phyloP scores from a whole-genome alignment of 768 basidiomycete genomes.

The Agaricus sinodeliciosus region DNA sequence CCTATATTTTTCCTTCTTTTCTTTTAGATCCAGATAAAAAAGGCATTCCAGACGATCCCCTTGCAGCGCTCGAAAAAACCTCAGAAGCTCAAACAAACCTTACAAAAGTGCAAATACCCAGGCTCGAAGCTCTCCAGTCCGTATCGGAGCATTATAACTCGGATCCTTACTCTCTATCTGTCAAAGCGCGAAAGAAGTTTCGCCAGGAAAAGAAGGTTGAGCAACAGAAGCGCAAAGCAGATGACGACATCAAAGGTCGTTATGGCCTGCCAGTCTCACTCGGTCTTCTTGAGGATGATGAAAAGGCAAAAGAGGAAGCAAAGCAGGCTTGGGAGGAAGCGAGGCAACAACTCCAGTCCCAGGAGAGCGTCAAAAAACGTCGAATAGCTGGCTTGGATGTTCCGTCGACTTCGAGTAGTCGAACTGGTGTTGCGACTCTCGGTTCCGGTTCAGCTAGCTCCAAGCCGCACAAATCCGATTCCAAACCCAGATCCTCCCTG shows the following conservation, averaged over 20 bases:
- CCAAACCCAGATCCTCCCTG: conserved; percentile 16
- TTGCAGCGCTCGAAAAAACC: conserved; percentile 86
- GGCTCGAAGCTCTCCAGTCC: conserved; percentile 72
- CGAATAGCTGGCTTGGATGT: conserved; percentile 26
- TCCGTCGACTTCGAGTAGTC: conserved; percentile 17
- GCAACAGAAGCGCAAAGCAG: conserved; percentile 56
- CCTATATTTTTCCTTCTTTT: not conserved
- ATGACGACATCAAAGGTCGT: conserved; percentile 63
- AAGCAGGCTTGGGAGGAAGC: conserved; percentile 56
- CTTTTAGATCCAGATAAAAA: conserved; percentile 55
- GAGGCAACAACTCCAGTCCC: conserved; percentile 37
- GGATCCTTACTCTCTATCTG: conserved; percentile 83
- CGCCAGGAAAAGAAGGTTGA: conserved; percentile 83
- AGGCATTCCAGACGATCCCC: conserved; percentile 66
- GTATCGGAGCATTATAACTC: conserved; percentile 72
- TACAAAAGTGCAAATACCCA: conserved; percentile 70
- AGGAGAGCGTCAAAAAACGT: conserved; percentile 42
- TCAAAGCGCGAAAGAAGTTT: conserved; percentile 72
- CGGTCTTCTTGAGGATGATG: conserved; percentile 58
- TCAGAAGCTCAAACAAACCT: conserved; percentile 67
- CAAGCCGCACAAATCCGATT: conserved; percentile 2
- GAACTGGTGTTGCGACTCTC: not conserved
- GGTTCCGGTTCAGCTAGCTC: not conserved
- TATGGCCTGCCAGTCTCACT: conserved; percentile 75
- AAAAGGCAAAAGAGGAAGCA: conserved; percentile 52